Conservation (phyloP, 2,329 filamentous ascomycete species). For the Trichoderma polysporum region DNA sequence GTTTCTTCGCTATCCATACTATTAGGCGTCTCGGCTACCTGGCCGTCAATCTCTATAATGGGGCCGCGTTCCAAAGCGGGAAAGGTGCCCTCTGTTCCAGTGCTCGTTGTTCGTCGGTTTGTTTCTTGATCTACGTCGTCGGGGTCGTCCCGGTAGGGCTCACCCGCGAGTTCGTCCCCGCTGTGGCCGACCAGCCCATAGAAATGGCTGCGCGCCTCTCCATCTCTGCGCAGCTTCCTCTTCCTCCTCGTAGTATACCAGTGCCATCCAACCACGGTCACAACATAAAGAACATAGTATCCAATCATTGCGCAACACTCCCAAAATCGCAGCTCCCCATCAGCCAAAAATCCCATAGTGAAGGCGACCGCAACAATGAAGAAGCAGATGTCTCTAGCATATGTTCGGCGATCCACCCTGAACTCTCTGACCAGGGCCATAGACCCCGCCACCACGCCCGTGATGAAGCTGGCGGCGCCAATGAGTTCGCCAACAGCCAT, state of each 20-base stretch:
- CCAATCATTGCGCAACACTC: slow-evolving; percentile 88
- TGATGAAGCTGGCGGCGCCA: slow-evolving; percentile 93
- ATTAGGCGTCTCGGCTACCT: slow-evolving; percentile 32
- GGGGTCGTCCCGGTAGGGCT: slow-evolving; percentile 64
- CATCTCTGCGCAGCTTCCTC: slow-evolving; percentile 62
- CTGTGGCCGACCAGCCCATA: slow-evolving; percentile 53
- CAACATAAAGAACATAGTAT: slow-evolving; percentile 88
- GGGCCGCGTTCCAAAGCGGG: slow-evolving; percentile 46
- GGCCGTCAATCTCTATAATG: slow-evolving; percentile 48
- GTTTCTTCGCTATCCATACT: slow-evolving; percentile 49
- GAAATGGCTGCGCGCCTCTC: slow-evolving; percentile 72
- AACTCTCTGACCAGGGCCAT: slow-evolving; percentile 98
- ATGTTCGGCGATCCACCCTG: slow-evolving; percentile 83
- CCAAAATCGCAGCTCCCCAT: slow-evolving; percentile 82
- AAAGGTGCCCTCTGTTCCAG: slow-evolving; percentile 37
- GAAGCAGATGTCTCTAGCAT: slow-evolving; percentile 87
- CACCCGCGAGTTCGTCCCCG: slow-evolving; percentile 53
- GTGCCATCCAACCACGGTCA: slow-evolving; percentile 87
- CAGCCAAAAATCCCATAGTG: slow-evolving; percentile 81
- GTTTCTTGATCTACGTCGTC: slow-evolving; percentile 31
- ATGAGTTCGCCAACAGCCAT: slow-evolving; percentile 94
- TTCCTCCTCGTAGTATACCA: slow-evolving; percentile 71
- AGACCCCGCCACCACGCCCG: slow-evolving; percentile 89
- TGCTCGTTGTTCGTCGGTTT: slow-evolving; percentile 23
- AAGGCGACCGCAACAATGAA: slow-evolving; percentile 86